A percentile compares a stretch with the other conserved stretches of the same genome.
Conservation (phyloP, 257 asterid species). For the Rubia yunnanensis region DNA sequence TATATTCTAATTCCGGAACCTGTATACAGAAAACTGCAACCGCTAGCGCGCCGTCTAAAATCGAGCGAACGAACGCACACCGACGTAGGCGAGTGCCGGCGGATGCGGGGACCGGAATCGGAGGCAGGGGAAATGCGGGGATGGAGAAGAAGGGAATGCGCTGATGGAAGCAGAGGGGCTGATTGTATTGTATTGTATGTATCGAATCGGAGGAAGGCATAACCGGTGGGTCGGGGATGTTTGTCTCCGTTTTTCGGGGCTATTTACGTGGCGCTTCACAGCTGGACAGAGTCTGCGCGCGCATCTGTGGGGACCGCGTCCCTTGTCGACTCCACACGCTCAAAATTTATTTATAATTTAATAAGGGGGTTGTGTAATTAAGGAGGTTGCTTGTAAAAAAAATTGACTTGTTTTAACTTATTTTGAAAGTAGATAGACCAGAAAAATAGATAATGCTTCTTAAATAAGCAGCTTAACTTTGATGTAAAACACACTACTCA, state of each 20-base stretch:
- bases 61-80: neutral
- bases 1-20: neutral
- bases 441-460: too few relatives aligned
- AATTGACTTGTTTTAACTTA: too few relatives aligned
- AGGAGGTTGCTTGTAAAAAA: too few relatives aligned
- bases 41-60: neutral
- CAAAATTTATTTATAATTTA: too few relatives aligned
- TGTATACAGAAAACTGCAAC: neutral
- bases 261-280: constrained; percentile 3
- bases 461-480: too few relatives aligned
- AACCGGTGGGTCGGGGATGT: neutral
- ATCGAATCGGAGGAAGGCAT: neutral
- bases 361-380: too few relatives aligned
- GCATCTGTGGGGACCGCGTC: neutral
- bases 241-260: constrained; percentile 5
- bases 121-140: constrained; percentile 8
- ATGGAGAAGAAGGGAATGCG: neutral
- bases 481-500: too few relatives aligned
- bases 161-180: neutral
- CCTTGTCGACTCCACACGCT: neutral
- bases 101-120: neutral
- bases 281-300: constrained; percentile 5
- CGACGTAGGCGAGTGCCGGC: neutral
- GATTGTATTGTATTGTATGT: neutral
- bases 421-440: too few relatives aligned